Conservation (phyloP, 257 asterid species). For the Nicotiana sylvestris region DNA sequence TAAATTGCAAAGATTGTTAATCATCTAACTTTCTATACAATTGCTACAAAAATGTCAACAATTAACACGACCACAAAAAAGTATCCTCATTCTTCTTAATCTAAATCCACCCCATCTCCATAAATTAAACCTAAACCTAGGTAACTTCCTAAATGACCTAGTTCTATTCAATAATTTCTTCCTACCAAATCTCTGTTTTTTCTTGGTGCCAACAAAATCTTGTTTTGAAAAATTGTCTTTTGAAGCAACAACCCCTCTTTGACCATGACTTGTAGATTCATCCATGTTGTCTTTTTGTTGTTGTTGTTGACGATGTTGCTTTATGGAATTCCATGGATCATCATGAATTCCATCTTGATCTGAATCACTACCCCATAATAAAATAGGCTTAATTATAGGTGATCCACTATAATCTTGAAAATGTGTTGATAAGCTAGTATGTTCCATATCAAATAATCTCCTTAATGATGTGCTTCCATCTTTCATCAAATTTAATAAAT, state of each 20-base stretch:
- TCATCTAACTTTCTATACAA: not conserved
- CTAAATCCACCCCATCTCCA: slow-evolving; percentile 48
- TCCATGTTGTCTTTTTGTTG: slow-evolving; percentile 7
- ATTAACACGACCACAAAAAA: slow-evolving; percentile 35
- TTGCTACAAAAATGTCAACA: not conserved
- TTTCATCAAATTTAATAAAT: slow-evolving; percentile 54
- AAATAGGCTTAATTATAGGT: slow-evolving; percentile 39
- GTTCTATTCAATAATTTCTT: slow-evolving; percentile 43
- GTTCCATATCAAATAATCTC: slow-evolving; percentile 68
- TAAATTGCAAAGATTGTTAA: not conserved
- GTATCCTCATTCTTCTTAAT: slow-evolving; percentile 37
- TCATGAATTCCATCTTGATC: slow-evolving; percentile 33
- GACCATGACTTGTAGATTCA: slow-evolving; percentile 16
- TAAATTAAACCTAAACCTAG: slow-evolving; percentile 31
- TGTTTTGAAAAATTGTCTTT: not conserved
- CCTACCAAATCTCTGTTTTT: not conserved
- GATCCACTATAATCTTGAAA: slow-evolving; percentile 60
- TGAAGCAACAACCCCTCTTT: slow-evolving; percentile 19
- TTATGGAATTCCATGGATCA: slow-evolving; percentile 52
- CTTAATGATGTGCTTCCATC: slow-evolving; percentile 64
- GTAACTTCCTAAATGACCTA: slow-evolving; percentile 43
- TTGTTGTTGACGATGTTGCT: not conserved
- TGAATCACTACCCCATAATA: slow-evolving; percentile 35
- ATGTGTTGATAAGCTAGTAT: slow-evolving; percentile 50
- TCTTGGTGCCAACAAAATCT: not conserved